Conservation (phyloP, 352 stramenopile species). For the Thalassiosira mediterranea region DNA sequence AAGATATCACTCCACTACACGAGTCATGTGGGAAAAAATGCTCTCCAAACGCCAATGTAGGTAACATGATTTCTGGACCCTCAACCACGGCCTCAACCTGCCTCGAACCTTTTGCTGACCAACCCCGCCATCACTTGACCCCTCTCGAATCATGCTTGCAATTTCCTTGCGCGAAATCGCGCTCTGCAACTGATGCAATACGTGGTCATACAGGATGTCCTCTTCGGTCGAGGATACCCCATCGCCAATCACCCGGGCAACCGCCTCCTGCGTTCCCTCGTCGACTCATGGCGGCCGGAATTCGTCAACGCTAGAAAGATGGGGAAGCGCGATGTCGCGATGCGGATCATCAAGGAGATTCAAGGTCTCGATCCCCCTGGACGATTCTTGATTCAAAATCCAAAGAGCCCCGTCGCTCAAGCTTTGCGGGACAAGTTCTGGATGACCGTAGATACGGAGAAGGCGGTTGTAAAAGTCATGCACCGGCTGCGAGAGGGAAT, state of each 20-base stretch:
- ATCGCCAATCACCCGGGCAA: slow-evolving; percentile 7
- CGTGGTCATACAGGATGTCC: slow-evolving; percentile 7
- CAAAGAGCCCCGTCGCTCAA: not conserved
- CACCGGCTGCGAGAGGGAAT: not conserved
- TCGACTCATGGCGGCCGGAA: not conserved
- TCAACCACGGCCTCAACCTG: no score
- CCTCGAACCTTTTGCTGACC: no score
- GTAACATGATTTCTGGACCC: no score
- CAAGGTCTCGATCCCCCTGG: not conserved
- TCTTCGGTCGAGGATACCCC: slow-evolving; percentile 8
- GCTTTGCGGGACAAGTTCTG: not conserved
- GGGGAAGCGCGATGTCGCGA: not conserved
- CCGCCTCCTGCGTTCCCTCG: not conserved
- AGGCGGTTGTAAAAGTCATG: not conserved
- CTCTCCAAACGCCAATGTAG: no score
- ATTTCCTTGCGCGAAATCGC: no score
- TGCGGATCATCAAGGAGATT: not conserved
- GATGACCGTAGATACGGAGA: not conserved
- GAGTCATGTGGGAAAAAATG: no score
- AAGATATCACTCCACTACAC: no score
- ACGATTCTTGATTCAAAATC: not conserved
- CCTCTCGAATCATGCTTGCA: not conserved
- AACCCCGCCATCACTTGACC: no score
- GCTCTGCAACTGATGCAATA: no score
- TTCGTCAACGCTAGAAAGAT: not conserved